These are phyloP conservation scores for Dictyostelium capitatum DNA, from an alignment of 78 protist genomes.

Conservation along the genomic window DNA sequence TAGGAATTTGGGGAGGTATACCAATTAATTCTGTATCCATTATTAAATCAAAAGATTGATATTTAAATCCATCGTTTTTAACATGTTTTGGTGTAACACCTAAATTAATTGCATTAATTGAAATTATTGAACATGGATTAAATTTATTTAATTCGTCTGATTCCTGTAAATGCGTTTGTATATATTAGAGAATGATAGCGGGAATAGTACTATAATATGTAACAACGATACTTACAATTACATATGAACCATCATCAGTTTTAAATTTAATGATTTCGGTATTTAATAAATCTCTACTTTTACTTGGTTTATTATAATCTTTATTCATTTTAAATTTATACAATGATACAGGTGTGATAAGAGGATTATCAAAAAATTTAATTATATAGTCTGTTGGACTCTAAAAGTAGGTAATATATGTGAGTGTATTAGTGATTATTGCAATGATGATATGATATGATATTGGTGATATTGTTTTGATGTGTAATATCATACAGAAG, in stretches of 20 bases:
- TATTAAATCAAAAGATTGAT: slow-evolving; percentile 37
- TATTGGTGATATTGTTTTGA: background rate
- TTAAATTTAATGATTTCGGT: slow-evolving; percentile 67
- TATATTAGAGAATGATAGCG: background rate
- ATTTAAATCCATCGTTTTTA: background rate
- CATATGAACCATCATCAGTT: slow-evolving; percentile 36
- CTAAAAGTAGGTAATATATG: too few relatives aligned
- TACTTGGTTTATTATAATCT: background rate
- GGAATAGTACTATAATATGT: too few relatives aligned
- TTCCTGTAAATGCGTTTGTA: too few relatives aligned
- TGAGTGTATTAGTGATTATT: background rate
- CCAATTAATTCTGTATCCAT: slow-evolving; percentile 32
- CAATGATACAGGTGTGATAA: background rate
- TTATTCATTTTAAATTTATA: background rate
- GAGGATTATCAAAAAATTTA: slow-evolving; percentile 39
- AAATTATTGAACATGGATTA: slow-evolving; percentile 42
- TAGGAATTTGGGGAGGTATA: slow-evolving; percentile 56
- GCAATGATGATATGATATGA: background rate
- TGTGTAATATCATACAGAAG: slow-evolving; percentile 17
- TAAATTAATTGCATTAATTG: slow-evolving; percentile 37
- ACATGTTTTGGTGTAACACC: slow-evolving; percentile 42
- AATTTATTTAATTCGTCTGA: background rate
- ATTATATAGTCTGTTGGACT: slow-evolving; percentile 64
- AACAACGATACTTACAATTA: slow-evolving; percentile 24
- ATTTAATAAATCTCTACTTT: slow-evolving; percentile 39